Base-by-base conservation (phyloP, 352 stramenopile genomes). In the Pythium sp. region DNA sequence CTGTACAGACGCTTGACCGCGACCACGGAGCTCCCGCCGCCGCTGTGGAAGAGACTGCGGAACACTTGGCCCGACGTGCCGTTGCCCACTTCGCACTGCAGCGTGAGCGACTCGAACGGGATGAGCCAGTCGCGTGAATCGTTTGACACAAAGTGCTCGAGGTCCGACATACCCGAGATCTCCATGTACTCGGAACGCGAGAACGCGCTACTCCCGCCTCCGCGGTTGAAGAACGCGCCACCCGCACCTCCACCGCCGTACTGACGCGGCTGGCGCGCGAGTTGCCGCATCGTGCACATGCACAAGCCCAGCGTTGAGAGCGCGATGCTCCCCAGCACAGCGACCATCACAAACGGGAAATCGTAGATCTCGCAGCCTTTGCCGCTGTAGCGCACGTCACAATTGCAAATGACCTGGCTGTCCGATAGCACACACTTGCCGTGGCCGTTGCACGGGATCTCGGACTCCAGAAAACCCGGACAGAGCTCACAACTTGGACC, bases 11-110 rank as follows among this genome's bases (percentile, higher is more conserved):
- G 85, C 79, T 97, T 97, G 47, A 97, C 89, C 0, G 90, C 90
- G 2, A 97, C 90, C 30, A 95, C 84, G 0, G 87, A 94, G 70
- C 79, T 94, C 26, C 87, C 87, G 14, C 87, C 87, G 22, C 87
- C 87, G 60, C 84, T 92, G 65, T 94, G 87, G 24, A 95, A 80
- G 55, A 97, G 77, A 30, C 86, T 92, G 59, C 85, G 79, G 64
- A 96, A 97, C n/a, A 97, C 90, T 68, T 96, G 87, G 0, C 89
- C 89, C 3, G 87, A 95, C n/a, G 89, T 95, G 20, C 90, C 90
- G 61, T 94, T 95, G 53, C 90, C 90, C 8, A 97, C 84, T 66
- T 95, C 87, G 51, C 73, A 79, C 70, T 94, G 89, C 20, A 97
- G 65, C n/a, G 87, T 93, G 12, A 97, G 77, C 53, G 90, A 89